Base-by-base conservation (phyloP, 805 yeast genomes). In the Jamesozyma rosinii region DNA sequence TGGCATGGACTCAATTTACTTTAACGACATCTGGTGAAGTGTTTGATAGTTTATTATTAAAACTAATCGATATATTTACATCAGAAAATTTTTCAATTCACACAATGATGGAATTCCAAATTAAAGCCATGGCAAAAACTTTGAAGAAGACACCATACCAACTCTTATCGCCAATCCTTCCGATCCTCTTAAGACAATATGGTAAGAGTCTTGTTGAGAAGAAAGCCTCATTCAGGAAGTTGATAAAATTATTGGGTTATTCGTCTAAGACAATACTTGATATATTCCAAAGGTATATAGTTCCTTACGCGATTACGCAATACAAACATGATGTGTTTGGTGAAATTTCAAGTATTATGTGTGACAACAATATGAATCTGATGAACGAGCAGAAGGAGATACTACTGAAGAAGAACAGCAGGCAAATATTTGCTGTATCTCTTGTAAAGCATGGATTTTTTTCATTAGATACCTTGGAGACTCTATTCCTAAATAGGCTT, bases 161-260 rank as follows among this genome's bases (percentile, higher is more conserved):
- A 57, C 63, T 90, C 13, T 66, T 87, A 18, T 77, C 84, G 6
- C 95, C 95, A 0, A 84, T 77, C 47, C 71, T 92, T 53, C 88
- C 90, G 2, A 74, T 80, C 30, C 68, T 88, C 6, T 74, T 89
- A 32, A 74, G 77, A 35, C 72, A 73, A 20, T 70, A 86, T 15
- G 79, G 86, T 3, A 76, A 76, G 48, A 69, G 70, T 36, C 55
- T 76, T 36, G 64, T 66, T 5, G 62, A 69, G 2, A 74, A 74
- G 43, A 76, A 79, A 0, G 64, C 69, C 4, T 66, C 83, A 42
- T 71, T 86, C 22, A 68, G 68, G 21, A 72, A 75, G 45, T 68
- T 90, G 15, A 75, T 88, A 5, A 78, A 76, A 22, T 65, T 86
- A 10, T 70, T 87, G 17, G 83, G 79, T 0, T 75, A 86, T 37